These are phyloP conservation scores for Echria macrotheca DNA, from an alignment of 495 filamentous ascomycete genomes.

Conservation along the genomic window DNA sequence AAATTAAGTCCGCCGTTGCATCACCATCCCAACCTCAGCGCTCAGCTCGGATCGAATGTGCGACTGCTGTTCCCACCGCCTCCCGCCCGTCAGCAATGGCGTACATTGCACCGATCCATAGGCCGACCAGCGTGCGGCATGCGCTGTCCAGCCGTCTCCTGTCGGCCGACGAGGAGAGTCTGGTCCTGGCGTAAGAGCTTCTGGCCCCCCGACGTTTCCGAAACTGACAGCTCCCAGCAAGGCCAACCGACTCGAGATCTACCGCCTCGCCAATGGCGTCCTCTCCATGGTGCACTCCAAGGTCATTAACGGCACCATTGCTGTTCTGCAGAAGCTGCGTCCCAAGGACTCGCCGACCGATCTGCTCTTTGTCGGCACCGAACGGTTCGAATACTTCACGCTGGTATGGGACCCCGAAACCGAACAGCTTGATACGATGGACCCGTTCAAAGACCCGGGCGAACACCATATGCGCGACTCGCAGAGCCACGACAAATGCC, in stretches of 20 bases:
- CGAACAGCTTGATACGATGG: constrained; percentile 60
- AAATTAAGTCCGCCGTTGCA: constrained; percentile 2
- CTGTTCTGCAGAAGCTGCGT: constrained; percentile 75
- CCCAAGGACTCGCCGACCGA: constrained; percentile 70
- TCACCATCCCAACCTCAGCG: not conserved
- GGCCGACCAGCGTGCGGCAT: constrained; percentile 83
- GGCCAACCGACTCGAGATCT: constrained; percentile 89
- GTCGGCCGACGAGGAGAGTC: constrained; percentile 63
- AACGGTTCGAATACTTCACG: constrained; percentile 84
- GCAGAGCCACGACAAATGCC: constrained; percentile 66
- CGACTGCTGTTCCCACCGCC: not conserved
- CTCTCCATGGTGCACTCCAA: constrained; percentile 53
- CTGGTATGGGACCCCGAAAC: constrained; percentile 68
- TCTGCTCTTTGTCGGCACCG: constrained; percentile 88
- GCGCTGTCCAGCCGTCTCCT: constrained; percentile 76
- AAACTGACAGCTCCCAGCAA: constrained; percentile 54
- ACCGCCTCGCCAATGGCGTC: constrained; percentile 37
- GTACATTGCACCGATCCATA: constrained; percentile 90
- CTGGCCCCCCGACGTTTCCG: not conserved
- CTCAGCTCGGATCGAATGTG: constrained; percentile 15
- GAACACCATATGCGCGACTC: constrained; percentile 78
- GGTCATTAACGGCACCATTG: constrained; percentile 73
- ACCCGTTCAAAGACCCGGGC: constrained; percentile 59
- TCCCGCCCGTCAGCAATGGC: constrained; percentile 56
- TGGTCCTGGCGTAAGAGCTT: constrained; percentile 75